Evolutionary conservation across 2,329 filamentous ascomycete genomes (phyloP).

Genomic region (Tolypocladium inflatum): DNA sequence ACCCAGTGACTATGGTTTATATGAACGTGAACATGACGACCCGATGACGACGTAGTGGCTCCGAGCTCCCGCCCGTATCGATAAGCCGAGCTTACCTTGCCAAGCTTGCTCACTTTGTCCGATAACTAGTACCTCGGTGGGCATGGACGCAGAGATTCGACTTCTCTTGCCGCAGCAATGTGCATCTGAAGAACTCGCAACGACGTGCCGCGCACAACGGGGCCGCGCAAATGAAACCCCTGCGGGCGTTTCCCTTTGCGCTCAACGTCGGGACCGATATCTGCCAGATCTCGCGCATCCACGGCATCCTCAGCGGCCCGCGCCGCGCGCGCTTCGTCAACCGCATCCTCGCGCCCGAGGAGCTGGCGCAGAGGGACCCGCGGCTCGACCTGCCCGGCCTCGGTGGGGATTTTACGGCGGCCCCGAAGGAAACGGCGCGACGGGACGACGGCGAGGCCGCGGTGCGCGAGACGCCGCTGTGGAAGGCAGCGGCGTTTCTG

Average conservation of each 20-base stretch:
- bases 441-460: background rate
- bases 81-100: background rate
- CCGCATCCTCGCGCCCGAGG: conserved; percentile 34
- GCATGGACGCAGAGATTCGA: too few species aligned
- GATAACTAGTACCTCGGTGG: too few species aligned
- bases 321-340: conserved; percentile 34
- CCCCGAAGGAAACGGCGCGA: background rate
- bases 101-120: too few species aligned
- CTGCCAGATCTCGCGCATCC: conserved; percentile 59
- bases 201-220: background rate
- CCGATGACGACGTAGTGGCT: background rate
- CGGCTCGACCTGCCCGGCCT: conserved; percentile 2
- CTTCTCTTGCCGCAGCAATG: background rate
- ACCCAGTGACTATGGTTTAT: background rate
- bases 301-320: conserved; percentile 39
- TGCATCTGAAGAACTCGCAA: background rate
- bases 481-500: conserved; percentile 24
- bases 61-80: background rate
- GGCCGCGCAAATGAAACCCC: conserved; percentile 16
- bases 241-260: conserved; percentile 49
- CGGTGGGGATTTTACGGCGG: background rate
- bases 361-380: conserved; percentile 13
- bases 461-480: conserved; percentile 15
- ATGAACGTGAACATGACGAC: background rate
- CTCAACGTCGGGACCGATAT: conserved; percentile 72